phyloP scores from a whole-genome alignment of 2,329 filamentous ascomycete species.

The Gnomoniopsis sp. region DNA sequence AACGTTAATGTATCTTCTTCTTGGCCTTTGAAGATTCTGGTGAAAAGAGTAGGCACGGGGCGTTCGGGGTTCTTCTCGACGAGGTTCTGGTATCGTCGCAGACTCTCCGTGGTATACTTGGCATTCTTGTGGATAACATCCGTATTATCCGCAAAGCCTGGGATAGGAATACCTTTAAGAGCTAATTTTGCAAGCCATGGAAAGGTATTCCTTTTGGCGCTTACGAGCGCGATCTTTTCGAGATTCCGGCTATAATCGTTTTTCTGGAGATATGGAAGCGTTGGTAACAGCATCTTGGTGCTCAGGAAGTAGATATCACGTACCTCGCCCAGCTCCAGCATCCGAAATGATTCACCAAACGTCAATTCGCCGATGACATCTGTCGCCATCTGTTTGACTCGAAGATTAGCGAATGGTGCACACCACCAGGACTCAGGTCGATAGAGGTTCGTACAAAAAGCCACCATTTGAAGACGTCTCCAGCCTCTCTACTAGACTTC shows the following conservation, averaged over 20 bases:
- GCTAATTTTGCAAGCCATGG: conserved; percentile 22
- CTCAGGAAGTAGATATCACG: neutral
- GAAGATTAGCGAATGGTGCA: too few relatives aligned
- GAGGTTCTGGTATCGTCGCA: conserved; percentile 4
- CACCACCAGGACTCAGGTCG: neutral
- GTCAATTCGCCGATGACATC: conserved; percentile 51
- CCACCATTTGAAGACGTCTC: conserved; percentile 52
- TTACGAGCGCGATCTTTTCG: conserved; percentile 23
- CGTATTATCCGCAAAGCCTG: conserved; percentile 8
- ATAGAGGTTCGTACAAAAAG: conserved; percentile 40
- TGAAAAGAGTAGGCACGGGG: conserved; percentile 31
- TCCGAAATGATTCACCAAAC: conserved; percentile 54
- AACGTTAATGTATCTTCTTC: conserved; percentile 24
- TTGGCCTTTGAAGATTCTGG: conserved; percentile 33
- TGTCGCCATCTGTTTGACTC: conserved; percentile 33
- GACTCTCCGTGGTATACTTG: neutral
- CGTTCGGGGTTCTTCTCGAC: conserved; percentile 3
- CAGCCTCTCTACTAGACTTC: conserved; percentile 25
- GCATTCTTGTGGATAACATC: neutral
- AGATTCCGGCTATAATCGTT: conserved; percentile 39
- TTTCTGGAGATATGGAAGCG: conserved; percentile 26
- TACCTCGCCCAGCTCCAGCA: conserved; percentile 48
- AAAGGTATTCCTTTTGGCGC: conserved; percentile 26
- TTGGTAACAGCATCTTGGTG: neutral
- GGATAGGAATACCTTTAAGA: conserved; percentile 3